Percentiles rank a stretch among this genome's conserved stretches.
Conservation (phyloP, 306 rosid genomes). For the Argentina anserina region DNA sequence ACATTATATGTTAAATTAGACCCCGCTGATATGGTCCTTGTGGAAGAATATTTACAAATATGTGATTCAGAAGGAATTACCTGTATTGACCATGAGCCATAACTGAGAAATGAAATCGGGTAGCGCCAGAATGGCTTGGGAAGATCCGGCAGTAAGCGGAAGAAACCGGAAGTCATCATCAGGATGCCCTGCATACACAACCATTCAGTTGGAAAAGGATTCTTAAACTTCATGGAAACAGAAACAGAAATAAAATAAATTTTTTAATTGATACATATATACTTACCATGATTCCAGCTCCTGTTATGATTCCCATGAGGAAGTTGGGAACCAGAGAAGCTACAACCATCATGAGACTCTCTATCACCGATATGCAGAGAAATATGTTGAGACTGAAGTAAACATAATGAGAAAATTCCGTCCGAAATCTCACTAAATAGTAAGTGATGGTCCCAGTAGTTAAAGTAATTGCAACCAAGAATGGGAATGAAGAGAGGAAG, state of each 20-base stretch:
- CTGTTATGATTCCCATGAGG: slow-evolving; percentile 93
- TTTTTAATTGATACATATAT: slow-evolving; percentile 2
- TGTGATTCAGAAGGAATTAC: slow-evolving; percentile 22
- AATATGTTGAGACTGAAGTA: slow-evolving; percentile 72
- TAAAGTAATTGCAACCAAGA: slow-evolving; percentile 68
- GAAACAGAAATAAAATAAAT: background rate
- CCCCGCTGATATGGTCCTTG: background rate
- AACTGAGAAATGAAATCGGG: slow-evolving; percentile 79
- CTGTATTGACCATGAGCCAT: slow-evolving; percentile 90
- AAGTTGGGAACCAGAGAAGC: slow-evolving; percentile 96
- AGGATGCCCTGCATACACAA: slow-evolving; percentile 70
- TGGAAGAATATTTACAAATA: background rate
- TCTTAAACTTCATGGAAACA: background rate
- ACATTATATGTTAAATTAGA: background rate
- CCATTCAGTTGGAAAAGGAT: slow-evolving; percentile 13
- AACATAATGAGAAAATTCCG: slow-evolving; percentile 52
- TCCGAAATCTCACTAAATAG: slow-evolving; percentile 75
- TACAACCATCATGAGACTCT: slow-evolving; percentile 98
- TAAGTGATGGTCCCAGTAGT: slow-evolving; percentile 65
- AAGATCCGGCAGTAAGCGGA: slow-evolving; percentile 68
- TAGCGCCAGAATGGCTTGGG: slow-evolving; percentile 94
- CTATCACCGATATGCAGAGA: slow-evolving; percentile 71
- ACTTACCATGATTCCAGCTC: slow-evolving; percentile 94
- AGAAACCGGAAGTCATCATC: slow-evolving; percentile 94
- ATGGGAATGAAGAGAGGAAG: slow-evolving; percentile 87